Evolutionary conservation across 306 rosid genomes (phyloP).

Genomic region (Arachis stenosperma): DNA sequence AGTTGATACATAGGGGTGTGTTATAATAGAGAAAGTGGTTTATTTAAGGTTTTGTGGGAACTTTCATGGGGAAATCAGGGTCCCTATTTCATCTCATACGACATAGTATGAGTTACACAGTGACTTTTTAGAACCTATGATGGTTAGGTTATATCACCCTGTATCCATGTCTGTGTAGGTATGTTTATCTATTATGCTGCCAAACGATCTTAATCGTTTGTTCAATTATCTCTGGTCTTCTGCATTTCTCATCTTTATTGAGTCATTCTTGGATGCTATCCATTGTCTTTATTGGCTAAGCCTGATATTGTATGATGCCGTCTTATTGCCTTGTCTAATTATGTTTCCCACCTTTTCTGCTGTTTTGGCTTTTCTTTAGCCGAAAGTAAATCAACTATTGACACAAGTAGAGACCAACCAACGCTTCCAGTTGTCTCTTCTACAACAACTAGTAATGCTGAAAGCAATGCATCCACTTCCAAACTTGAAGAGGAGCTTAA

Average conservation of each 20-base stretch:
- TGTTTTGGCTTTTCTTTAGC: conserved; percentile 39
- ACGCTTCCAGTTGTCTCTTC: conserved; percentile 62
- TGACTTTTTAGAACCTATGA: background rate
- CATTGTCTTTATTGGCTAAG: background rate
- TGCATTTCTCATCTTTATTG: background rate
- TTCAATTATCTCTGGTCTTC: background rate
- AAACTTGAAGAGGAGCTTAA: conserved; percentile 87
- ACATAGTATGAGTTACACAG: conserved; percentile 18
- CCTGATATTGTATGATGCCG: background rate
- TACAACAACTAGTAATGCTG: conserved; percentile 78
- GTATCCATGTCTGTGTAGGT: background rate
- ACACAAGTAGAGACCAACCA: conserved; percentile 79
- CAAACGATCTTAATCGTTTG: conserved; percentile 24
- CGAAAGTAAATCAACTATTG: conserved; percentile 69
- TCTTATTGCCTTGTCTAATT: conserved; percentile 10
- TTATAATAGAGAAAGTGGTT: background rate
- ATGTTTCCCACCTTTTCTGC: background rate
- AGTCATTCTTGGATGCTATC: background rate
- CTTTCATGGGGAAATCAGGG: conserved; percentile 8
- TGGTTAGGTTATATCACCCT: background rate
- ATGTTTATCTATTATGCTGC: background rate
- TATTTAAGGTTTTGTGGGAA: background rate
- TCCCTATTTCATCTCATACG: background rate
- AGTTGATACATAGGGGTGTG: background rate
- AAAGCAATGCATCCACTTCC: conserved; percentile 80